Evolutionary conservation across 1,284 basidiomycete species (phyloP).

Genomic region (Hortiboletus rubellus): DNA sequence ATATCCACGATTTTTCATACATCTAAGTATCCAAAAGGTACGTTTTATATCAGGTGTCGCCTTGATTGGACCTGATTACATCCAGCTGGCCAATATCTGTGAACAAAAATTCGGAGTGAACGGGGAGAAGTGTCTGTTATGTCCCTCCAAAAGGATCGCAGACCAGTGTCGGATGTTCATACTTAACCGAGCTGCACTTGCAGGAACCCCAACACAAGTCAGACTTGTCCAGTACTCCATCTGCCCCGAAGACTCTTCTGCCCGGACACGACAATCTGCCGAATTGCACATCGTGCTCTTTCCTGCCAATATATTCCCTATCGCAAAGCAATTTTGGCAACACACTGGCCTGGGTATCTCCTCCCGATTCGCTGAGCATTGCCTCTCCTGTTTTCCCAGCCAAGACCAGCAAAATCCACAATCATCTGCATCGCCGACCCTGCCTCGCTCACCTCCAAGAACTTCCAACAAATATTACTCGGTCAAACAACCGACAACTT

Average conservation of each 20-base stretch:
- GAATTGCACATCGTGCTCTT: conserved; percentile 85
- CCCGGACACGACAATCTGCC: conserved; percentile 34
- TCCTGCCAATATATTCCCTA: conserved; percentile 57
- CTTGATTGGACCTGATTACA: conserved; percentile 2
- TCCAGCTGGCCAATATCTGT: conserved; percentile 75
- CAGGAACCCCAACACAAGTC: conserved; percentile 47
- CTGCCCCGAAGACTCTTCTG: conserved; percentile 52
- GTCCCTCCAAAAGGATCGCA: conserved; percentile 72
- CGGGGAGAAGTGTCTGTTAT: conserved; percentile 77
- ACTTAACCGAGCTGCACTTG: conserved; percentile 47
- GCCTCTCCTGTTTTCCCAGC: conserved; percentile 61
- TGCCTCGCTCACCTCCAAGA: conserved; percentile 41
- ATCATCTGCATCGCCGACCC: conserved; percentile 18
- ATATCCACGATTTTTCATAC: conserved; percentile 98
- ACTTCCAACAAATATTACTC: conserved; percentile 65
- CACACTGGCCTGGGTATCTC: conserved; percentile 91
- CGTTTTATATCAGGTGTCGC: conserved; percentile 23
- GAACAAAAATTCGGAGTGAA: conserved; percentile 73
- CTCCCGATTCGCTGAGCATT: conserved; percentile 84
- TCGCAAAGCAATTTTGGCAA: conserved; percentile 96
- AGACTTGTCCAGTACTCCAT: conserved; percentile 78
- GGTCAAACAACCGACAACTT: conserved; percentile 41
- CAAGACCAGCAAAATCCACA: conserved; percentile 30
- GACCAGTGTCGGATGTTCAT: conserved; percentile 79
- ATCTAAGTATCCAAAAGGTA: conserved; percentile 86